Conservation (phyloP, 352 stramenopile genomes). For the Phytopythium boreale region DNA sequence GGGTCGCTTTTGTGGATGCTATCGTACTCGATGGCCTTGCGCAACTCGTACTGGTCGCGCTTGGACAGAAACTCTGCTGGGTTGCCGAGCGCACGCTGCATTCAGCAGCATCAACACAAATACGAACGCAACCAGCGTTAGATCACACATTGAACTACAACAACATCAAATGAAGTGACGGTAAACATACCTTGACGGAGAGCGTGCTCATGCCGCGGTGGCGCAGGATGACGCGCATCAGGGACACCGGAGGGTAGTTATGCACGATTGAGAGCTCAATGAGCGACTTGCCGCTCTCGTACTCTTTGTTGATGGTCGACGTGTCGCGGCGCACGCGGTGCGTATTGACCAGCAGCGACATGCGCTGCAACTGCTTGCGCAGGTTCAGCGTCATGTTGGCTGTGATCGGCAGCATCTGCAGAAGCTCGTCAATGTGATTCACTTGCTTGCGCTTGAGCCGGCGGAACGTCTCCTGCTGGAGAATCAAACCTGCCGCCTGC, state of each 20-base stretch:
- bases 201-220: conserved; percentile 58
- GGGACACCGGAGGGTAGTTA: conserved; percentile 82
- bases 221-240: conserved; percentile 80
- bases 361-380: conserved; percentile 80
- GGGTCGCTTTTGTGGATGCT: conserved; percentile 84
- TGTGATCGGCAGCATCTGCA: conserved; percentile 85
- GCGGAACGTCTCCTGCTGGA: conserved; percentile 87
- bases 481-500: conserved; percentile 68
- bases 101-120: neutral
- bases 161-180: conserved; percentile 7
- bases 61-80: conserved; percentile 51
- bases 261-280: conserved; percentile 72
- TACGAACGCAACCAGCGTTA: neutral
- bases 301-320: conserved; percentile 59
- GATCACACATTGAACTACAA: conserved; percentile 4
- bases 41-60: conserved; percentile 69
- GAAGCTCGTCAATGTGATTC: conserved; percentile 73
- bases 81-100: conserved; percentile 48
- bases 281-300: conserved; percentile 66
- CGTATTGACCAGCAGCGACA: conserved; percentile 85
- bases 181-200: conserved; percentile 45
- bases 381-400: conserved; percentile 87
- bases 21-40: conserved; percentile 71
- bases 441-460: conserved; percentile 79
- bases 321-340: conserved; percentile 69